Percentiles rank a stretch among this genome's conserved stretches.
Conservation (phyloP, 1,139 yeast genomes). For the Geotrichum candidum region DNA sequence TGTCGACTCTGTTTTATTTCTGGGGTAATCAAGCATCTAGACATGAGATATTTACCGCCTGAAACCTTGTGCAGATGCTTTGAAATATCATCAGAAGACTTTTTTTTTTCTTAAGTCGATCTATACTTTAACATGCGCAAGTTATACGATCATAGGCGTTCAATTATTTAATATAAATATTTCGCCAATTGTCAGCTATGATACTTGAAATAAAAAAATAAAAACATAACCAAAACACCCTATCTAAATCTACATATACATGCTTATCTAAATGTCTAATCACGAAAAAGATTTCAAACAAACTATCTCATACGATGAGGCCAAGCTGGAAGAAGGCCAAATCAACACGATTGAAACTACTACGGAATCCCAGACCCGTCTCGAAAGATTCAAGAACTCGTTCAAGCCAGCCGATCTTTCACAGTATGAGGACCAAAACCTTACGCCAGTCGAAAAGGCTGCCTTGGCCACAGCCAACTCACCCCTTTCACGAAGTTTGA, state of each 20-base stretch:
- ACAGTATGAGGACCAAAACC: slow-evolving; percentile 20
- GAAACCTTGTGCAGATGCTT: not conserved
- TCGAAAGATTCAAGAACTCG: slow-evolving; percentile 27
- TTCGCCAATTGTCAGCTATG: not conserved
- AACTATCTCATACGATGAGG: slow-evolving; percentile 46
- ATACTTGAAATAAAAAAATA: not conserved
- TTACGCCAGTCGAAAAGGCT: slow-evolving; percentile 26
- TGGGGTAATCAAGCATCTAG: not conserved
- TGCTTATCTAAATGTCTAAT: not conserved
- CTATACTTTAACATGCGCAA: not conserved
- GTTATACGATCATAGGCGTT: no score
- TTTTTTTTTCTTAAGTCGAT: no score
- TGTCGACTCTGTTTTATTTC: no score
- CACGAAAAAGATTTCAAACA: not conserved
- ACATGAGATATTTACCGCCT: no score
- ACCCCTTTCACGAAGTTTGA: slow-evolving; percentile 40
- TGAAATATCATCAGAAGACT: not conserved
- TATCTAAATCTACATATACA: not conserved
- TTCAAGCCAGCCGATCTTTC: slow-evolving; percentile 25
- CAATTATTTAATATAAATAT: not conserved
- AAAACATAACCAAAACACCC: not conserved
- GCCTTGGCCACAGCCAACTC: slow-evolving; percentile 32
- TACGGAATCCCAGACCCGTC: slow-evolving; percentile 13
- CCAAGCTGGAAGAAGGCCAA: slow-evolving; percentile 37
- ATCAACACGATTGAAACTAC: slow-evolving; percentile 13